phyloP scores from a whole-genome alignment of 805 yeast species.

The Metschnikowia chrysomelidarum region DNA sequence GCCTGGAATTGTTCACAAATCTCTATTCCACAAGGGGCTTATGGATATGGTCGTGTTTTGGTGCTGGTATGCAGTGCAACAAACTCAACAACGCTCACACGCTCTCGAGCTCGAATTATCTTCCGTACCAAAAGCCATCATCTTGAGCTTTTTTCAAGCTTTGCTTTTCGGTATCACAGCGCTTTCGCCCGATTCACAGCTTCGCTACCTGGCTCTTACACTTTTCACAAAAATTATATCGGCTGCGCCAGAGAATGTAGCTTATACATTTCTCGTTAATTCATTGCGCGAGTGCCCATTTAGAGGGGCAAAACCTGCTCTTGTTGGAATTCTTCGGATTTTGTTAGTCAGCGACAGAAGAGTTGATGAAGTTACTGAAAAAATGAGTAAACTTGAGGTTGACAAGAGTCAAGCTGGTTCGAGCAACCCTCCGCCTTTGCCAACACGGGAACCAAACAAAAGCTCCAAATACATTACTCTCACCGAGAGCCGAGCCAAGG shows the following conservation, averaged over 20 bases:
- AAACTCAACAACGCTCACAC: constrained; percentile 14
- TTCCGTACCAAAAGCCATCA: constrained; percentile 27
- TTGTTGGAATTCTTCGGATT: constrained; percentile 69
- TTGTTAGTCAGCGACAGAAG: constrained; percentile 38
- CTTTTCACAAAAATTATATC: constrained; percentile 64
- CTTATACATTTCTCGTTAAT: constrained; percentile 62
- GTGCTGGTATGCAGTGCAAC: constrained; percentile 38
- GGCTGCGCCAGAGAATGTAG: constrained; percentile 50
- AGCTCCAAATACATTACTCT: constrained; percentile 41
- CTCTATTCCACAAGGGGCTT: constrained; percentile 20
- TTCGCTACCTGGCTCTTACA: constrained; percentile 50
- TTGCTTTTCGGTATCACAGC: constrained; percentile 23
- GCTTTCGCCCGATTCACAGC: constrained; percentile 21
- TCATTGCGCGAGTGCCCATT: constrained; percentile 66
- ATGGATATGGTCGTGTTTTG: constrained; percentile 35
- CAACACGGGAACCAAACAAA: constrained; percentile 22
- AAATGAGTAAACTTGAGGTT: constrained; percentile 11
- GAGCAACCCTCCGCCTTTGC: constrained; percentile 19
- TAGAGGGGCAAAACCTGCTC: constrained; percentile 55
- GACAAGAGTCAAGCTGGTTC: constrained; percentile 22
- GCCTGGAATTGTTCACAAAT: constrained; percentile 34
- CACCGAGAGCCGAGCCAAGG: constrained; percentile 39
- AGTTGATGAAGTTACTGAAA: constrained; percentile 12
- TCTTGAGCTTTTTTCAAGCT: constrained; percentile 31
- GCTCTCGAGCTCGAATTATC: constrained; percentile 30